phyloP scores from a whole-genome alignment of 192 early-diverging fungal genomes.

The Rhizoclosmatium sp. region DNA sequence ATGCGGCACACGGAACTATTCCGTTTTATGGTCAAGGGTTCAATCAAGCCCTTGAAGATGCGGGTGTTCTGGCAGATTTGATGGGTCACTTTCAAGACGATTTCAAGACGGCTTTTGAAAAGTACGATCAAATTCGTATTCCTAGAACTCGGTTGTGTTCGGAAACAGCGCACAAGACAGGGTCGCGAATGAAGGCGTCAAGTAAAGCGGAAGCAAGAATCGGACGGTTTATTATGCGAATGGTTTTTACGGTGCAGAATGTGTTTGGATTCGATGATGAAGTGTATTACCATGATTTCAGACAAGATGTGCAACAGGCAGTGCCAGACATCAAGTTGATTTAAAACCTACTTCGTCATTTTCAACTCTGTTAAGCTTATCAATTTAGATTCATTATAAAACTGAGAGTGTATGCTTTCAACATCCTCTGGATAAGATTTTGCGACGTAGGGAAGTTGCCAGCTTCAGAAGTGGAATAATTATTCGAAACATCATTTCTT shows the following conservation, averaged over 20 bases:
- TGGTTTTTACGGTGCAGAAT: not conserved
- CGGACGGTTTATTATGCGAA: slow-evolving; percentile 13
- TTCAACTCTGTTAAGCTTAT: no score
- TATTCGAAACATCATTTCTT: no score
- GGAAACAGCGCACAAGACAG: not conserved
- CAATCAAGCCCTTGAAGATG: slow-evolving; percentile 13
- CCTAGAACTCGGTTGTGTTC: slow-evolving; percentile 38
- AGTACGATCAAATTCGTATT: slow-evolving; percentile 41
- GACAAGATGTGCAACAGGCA: no score
- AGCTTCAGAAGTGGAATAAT: no score
- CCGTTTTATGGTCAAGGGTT: slow-evolving; percentile 12
- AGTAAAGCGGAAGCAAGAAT: not conserved
- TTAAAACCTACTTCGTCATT: no score
- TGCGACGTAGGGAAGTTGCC: no score
- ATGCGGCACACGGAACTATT: slow-evolving; percentile 21
- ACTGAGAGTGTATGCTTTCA: no score
- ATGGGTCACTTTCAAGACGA: slow-evolving; percentile 42
- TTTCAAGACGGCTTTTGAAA: slow-evolving; percentile 39
- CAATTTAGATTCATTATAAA: no score
- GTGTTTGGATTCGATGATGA: slow-evolving; percentile 30
- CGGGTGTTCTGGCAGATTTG: not conserved
- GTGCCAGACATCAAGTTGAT: no score
- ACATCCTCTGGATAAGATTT: no score
- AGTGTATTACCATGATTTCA: not conserved
- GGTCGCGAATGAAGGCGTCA: not conserved